Evolutionary conservation across 495 filamentous ascomycete genomes (phyloP), one percentile per base, ranked within the genome.

Genomic region (Podospora sp.): DNA sequence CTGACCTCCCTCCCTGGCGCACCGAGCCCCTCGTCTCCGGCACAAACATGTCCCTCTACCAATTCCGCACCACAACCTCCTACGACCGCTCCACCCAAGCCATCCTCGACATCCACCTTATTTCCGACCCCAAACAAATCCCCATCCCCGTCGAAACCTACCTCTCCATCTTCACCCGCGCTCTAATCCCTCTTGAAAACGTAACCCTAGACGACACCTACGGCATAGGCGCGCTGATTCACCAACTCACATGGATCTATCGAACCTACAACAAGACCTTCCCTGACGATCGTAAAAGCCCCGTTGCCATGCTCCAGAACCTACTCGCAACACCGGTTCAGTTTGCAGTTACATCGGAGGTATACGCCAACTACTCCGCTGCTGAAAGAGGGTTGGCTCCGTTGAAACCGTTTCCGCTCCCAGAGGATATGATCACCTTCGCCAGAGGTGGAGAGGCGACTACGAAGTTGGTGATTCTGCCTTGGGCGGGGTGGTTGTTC

Each of bases 271-370:
- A 21, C n/a, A 70, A 66, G 36, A 63, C 68, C 1, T 66, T 70
- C 40, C 68, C 63, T 0, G 25, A 51, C 27, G 67, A 69, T 25
- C 33, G 63, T 2, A 58, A 53, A 27, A 65, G 52, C 20, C 35
- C 60, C 18, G 59, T 69, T 7, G 70, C 60, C 5, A 29, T 60
- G n/a, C 62, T 72, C n/a, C 68, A 72, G n/a, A 72, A 72, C 49
- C 26, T 72, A 40, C 26, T 72, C 0, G 65, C 65, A 16, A 56
- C 68, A 1, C 70, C 70, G 0, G 35, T 69, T 4, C 68, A 69
- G 56, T 72, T 72, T 61, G 26, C 40, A 29, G 50, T 70, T n/a
- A 68, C 61, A 11, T 64, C 70, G 1, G 22, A 35, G 21, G 51
- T 53, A 7, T 70, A 33, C 33, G 67, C 64, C 16, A 70, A 70